Evolutionary conservation across 139 green algal species (phyloP).

Genomic region (Pseudopediastrum boryanum): DNA sequence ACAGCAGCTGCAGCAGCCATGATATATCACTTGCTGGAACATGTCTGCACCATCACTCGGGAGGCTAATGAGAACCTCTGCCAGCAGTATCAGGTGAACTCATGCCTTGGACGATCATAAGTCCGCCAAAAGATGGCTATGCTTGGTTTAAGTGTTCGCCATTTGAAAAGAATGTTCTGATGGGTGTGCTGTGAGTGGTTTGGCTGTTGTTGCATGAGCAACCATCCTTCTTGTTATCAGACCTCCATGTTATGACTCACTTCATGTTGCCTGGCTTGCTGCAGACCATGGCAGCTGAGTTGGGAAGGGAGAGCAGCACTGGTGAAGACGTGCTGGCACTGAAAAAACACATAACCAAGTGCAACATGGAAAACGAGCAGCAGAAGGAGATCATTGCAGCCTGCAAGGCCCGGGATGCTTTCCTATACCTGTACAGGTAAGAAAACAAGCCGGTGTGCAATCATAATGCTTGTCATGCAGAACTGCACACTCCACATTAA

Average conservation of each 20-base stretch:
- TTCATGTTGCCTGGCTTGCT: too few relatives aligned
- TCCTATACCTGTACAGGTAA: slow-evolving; percentile 39
- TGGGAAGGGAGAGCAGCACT: slow-evolving; percentile 56
- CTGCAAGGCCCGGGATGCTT: slow-evolving; percentile 50
- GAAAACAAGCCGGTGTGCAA: too few relatives aligned
- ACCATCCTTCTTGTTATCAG: too few relatives aligned
- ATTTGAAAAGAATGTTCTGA: too few relatives aligned
- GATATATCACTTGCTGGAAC: slow-evolving; percentile 43
- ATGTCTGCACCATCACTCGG: slow-evolving; percentile 40
- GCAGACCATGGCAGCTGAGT: slow-evolving; percentile 60
- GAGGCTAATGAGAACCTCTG: slow-evolving; percentile 59
- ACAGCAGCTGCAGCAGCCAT: slow-evolving; percentile 54
- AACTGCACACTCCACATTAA: too few relatives aligned
- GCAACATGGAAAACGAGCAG: slow-evolving; percentile 49
- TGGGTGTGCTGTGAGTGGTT: too few relatives aligned
- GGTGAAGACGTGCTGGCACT: slow-evolving; percentile 72
- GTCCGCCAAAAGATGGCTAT: too few relatives aligned
- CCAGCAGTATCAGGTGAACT: slow-evolving; percentile 59
- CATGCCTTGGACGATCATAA: too few relatives aligned
- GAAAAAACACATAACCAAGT: slow-evolving; percentile 72
- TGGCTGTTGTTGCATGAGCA: too few relatives aligned
- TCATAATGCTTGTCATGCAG: too few relatives aligned
- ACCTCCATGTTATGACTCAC: too few relatives aligned
- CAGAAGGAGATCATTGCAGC: slow-evolving; percentile 44
- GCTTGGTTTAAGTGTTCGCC: too few relatives aligned